Percentiles rank a stretch among this genome's conserved stretches.
These are phyloP conservation scores for Anisodus acutangulus DNA, from an alignment of 257 asterid species.

Conservation along the genomic window DNA sequence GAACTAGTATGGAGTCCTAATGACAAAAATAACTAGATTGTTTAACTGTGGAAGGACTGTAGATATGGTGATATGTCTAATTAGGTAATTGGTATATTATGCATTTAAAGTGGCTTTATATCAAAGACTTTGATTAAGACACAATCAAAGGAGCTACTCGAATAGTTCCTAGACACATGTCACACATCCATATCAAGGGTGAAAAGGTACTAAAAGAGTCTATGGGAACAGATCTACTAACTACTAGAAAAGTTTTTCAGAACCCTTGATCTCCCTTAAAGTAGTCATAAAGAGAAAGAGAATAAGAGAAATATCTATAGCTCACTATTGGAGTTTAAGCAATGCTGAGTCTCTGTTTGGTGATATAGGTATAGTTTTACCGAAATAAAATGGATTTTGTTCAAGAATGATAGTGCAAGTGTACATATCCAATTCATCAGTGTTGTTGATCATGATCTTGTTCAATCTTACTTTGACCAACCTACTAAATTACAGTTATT, in stretches of 20 bases:
- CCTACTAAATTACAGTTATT: neutral
- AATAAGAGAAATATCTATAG: conserved; percentile 1
- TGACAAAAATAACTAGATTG: neutral
- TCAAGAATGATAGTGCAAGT: conserved; percentile 1
- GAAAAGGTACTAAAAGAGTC: neutral
- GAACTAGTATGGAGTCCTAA: neutral
- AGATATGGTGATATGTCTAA: neutral
- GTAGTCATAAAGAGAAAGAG: neutral
- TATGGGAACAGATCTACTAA: neutral
- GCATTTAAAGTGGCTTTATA: neutral
- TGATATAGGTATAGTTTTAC: neutral
- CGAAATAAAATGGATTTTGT: neutral
- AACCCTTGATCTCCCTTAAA: neutral
- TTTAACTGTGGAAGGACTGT: neutral
- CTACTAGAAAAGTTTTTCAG: neutral
- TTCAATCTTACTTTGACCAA: neutral
- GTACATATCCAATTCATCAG: neutral
- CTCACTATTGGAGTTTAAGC: neutral
- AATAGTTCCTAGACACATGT: neutral
- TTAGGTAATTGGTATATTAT: neutral
- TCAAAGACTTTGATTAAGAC: neutral
- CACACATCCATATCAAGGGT: neutral
- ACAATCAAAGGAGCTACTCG: neutral
- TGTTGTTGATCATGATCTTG: neutral
- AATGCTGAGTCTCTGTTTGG: neutral